phyloP scores from a whole-genome alignment of 106 monocot genomes.

The Iris macrosiphon region DNA sequence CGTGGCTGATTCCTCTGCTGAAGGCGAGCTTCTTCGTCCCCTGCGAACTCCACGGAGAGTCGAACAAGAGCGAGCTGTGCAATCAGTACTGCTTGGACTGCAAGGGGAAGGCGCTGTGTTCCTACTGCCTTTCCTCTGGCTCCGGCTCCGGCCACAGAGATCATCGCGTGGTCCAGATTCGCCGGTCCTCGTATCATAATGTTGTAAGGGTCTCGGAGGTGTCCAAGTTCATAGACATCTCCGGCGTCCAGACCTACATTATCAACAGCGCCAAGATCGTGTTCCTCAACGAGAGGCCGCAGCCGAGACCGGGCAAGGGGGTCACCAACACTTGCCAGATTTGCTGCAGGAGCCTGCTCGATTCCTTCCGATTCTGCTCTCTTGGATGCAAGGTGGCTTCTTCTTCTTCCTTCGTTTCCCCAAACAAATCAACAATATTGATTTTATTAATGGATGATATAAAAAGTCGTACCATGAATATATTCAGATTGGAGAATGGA shows the following conservation, averaged over 20 bases:
- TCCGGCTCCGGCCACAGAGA: slow-evolving; percentile 31
- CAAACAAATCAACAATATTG: too few species aligned
- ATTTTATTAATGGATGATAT: too few species aligned
- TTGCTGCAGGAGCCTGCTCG: slow-evolving; percentile 63
- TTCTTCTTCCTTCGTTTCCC: not conserved
- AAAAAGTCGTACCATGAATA: not conserved
- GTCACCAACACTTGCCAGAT: slow-evolving; percentile 79
- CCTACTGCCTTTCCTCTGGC: slow-evolving; percentile 56
- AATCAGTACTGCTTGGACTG: slow-evolving; percentile 82
- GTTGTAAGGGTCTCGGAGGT: slow-evolving; percentile 86
- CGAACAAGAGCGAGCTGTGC: slow-evolving; percentile 81
- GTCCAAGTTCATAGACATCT: slow-evolving; percentile 82
- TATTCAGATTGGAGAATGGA: not conserved
- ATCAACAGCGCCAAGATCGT: slow-evolving; percentile 93
- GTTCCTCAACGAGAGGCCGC: slow-evolving; percentile 76
- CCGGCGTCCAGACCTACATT: slow-evolving; percentile 78
- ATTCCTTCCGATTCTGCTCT: slow-evolving; percentile 79
- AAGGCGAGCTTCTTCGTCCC: slow-evolving; percentile 59
- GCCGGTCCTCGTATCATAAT: slow-evolving; percentile 82
- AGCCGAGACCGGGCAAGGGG: slow-evolving; percentile 75
- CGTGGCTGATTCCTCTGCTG: slow-evolving; percentile 75
- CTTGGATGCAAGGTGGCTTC: slow-evolving; percentile 76
- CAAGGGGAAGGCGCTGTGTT: slow-evolving; percentile 57
- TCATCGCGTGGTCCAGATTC: slow-evolving; percentile 53
- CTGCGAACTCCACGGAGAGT: slow-evolving; percentile 42